Percentiles rank a stretch among this genome's conserved stretches.
These are phyloP conservation scores for Rhynchospora breviuscula DNA, from an alignment of 176 grass and related monocot species.

Conservation along the genomic window DNA sequence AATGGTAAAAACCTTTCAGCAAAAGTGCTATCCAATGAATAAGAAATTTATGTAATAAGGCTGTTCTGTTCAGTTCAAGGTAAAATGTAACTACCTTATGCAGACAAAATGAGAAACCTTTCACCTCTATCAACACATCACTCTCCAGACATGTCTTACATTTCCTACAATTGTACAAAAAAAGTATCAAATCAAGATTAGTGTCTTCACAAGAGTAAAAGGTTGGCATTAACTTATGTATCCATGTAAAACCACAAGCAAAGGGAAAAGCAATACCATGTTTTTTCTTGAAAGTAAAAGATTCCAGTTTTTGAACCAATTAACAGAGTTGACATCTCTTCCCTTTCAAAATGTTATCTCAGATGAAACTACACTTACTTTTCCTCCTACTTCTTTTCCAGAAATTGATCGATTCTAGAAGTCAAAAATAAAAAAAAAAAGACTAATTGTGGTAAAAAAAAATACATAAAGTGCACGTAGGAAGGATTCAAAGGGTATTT, in stretches of 20 bases:
- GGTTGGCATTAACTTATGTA: neutral
- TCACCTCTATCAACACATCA: constrained; percentile 15
- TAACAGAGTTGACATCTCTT: neutral
- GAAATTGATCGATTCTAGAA: neutral
- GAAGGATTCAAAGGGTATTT: neutral
- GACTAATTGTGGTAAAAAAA: neutral
- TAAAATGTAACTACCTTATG: constrained; percentile 4
- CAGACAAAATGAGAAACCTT: constrained; percentile 13
- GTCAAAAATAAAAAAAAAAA: neutral
- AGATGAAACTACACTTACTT: neutral
- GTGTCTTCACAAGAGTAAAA: neutral
- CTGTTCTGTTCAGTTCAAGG: neutral
- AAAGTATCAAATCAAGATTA: neutral
- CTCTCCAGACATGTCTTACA: constrained; percentile 3
- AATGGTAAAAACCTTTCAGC: neutral
- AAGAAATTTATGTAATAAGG: neutral
- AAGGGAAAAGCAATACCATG: constrained; percentile 3
- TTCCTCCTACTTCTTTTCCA: neutral
- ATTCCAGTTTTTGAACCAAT: constrained; percentile 15
- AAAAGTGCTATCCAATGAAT: neutral
- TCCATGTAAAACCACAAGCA: neutral
- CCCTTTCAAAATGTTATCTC: neutral
- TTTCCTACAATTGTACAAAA: constrained; percentile 16
- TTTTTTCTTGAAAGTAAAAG: constrained; percentile 7
- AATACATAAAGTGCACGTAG: neutral